A percentile compares a stretch with the other conserved stretches of the same genome.
Evolutionary conservation across 2,329 filamentous ascomycete species (phyloP).

Genomic region (Botryotinia narcissicola): DNA sequence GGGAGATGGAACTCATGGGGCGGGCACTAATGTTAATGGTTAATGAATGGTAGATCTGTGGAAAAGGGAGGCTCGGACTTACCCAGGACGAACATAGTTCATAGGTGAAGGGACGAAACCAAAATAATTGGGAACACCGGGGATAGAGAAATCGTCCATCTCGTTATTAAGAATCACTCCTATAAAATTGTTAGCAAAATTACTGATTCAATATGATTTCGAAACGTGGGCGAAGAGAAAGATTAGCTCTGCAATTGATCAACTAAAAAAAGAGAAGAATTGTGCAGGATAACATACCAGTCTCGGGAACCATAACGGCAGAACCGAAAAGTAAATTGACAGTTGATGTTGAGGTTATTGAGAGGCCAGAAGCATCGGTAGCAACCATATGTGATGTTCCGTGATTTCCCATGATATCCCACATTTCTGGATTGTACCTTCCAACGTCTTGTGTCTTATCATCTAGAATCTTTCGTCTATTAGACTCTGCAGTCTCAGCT

Average conservation of each 20-base stretch:
- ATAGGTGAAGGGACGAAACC: conserved; percentile 75
- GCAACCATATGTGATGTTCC: conserved; percentile 74
- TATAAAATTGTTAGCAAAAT: not conserved
- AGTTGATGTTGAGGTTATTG: conserved; percentile 80
- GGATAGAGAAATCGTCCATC: conserved; percentile 83
- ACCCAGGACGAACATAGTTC: conserved; percentile 68
- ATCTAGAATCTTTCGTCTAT: conserved; percentile 69
- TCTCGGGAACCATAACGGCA: conserved; percentile 73
- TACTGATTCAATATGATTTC: not conserved
- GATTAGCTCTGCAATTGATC: not conserved
- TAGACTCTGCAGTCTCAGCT: conserved; percentile 54
- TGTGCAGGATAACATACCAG: conserved; percentile 54
- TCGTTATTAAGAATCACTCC: conserved; percentile 47
- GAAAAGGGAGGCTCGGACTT: not conserved
- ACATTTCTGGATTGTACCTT: conserved; percentile 67
- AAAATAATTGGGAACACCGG: conserved; percentile 73
- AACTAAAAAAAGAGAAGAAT: not conserved
- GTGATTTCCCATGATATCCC: conserved; percentile 66
- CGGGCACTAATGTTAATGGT: conserved; percentile 60
- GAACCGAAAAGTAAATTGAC: conserved; percentile 85
- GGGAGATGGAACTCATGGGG: conserved; percentile 78
- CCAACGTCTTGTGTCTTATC: conserved; percentile 66
- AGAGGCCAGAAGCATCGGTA: conserved; percentile 69
- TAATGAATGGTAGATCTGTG: not conserved
- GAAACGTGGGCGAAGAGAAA: not conserved